A percentile compares a stretch with the other conserved stretches of the same genome.
Evolutionary conservation across 441 rosid species (phyloP).

Genomic region (Syzygium malaccense): DNA sequence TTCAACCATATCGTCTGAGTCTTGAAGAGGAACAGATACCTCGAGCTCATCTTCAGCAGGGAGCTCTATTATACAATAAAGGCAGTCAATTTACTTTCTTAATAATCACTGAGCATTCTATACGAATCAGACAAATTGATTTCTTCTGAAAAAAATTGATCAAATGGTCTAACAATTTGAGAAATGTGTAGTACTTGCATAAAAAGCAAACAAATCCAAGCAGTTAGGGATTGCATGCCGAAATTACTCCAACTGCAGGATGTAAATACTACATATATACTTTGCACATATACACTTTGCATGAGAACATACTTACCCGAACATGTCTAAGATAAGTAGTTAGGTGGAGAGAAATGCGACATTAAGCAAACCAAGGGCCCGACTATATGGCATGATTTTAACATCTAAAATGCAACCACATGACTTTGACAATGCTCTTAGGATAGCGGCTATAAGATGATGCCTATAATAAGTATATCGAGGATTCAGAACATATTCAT

Average conservation of each 20-base stretch:
- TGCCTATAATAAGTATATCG: neutral
- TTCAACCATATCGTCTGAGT: conserved; percentile 63
- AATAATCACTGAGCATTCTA: neutral
- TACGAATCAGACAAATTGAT: neutral
- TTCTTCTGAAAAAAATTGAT: neutral
- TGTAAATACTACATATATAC: neutral
- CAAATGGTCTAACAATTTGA: neutral
- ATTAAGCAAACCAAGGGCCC: neutral
- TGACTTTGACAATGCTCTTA: neutral
- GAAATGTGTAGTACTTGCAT: neutral
- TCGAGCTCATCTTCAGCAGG: conserved; percentile 56
- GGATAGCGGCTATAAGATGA: neutral
- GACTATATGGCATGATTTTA: neutral
- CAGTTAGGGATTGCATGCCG: neutral
- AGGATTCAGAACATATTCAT: neutral
- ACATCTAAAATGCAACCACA: neutral
- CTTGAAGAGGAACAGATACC: conserved; percentile 49
- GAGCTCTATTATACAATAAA: conserved; percentile 30
- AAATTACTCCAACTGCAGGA: neutral
- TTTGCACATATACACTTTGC: neutral
- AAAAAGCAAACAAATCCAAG: neutral
- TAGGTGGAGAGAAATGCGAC: neutral
- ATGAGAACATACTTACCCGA: neutral
- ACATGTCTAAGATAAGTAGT: neutral
- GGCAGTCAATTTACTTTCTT: neutral